Evolutionary conservation across 78 protist genomes (phyloP).

Genomic region (Dictyostelium firmibasis): DNA sequence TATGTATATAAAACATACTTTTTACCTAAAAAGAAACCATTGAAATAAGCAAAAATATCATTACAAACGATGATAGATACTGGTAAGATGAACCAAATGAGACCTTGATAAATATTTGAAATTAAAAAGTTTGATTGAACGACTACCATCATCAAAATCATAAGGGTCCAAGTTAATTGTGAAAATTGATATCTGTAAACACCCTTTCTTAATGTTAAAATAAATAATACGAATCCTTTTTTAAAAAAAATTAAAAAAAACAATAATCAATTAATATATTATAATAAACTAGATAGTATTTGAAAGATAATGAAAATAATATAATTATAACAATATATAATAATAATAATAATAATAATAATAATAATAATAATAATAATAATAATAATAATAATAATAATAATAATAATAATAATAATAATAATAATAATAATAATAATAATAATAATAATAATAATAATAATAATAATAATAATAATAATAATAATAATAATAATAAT

Average conservation of each 20-base stretch:
- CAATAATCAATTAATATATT: background rate
- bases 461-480: too few relatives aligned
- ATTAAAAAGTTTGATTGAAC: slow-evolving; percentile 68
- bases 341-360: background rate
- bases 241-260: background rate
- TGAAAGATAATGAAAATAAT: too few relatives aligned
- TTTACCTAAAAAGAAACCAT: slow-evolving; percentile 91
- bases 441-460: too few relatives aligned
- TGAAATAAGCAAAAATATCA: slow-evolving; percentile 95
- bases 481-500: too few relatives aligned
- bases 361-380: background rate
- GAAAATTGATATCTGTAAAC: slow-evolving; percentile 89
- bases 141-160: slow-evolving; percentile 86
- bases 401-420: too few relatives aligned
- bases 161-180: slow-evolving; percentile 93
- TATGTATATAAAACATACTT: background rate
- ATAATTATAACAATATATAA: background rate
- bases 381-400: too few relatives aligned
- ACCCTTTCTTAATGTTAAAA: slow-evolving; percentile 72
- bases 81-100: slow-evolving; percentile 94
- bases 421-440: too few relatives aligned
- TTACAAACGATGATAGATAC: slow-evolving; percentile 89
- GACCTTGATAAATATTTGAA: slow-evolving; percentile 82
- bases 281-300: too few relatives aligned
- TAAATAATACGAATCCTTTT: slow-evolving; percentile 85